phyloP scores from a whole-genome alignment of 257 asterid species.

The Gentiana macrophylla region DNA sequence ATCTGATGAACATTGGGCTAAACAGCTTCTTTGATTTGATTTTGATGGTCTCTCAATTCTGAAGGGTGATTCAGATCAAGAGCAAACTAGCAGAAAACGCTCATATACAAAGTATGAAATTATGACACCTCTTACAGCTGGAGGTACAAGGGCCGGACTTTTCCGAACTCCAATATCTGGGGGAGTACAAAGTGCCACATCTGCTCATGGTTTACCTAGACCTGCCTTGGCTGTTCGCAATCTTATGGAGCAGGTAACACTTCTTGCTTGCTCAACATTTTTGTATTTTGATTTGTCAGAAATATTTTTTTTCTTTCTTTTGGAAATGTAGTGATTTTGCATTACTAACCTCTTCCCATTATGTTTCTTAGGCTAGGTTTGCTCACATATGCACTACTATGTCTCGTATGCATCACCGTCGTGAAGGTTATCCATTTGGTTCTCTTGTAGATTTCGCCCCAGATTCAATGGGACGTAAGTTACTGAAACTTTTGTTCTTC shows the following conservation, averaged over 20 bases:
- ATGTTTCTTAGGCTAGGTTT: conserved; percentile 72
- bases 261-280: not conserved
- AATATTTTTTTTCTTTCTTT: too few species aligned
- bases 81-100: conserved; percentile 25
- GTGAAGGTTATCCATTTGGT: conserved; percentile 97
- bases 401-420: conserved; percentile 98
- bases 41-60: conserved; percentile 60
- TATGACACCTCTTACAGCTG: conserved; percentile 38
- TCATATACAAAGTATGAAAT: conserved; percentile 16
- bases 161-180: conserved; percentile 97
- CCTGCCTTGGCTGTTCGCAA: conserved; percentile 97
- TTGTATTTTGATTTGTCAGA: not conserved
- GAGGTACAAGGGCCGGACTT: conserved; percentile 90
- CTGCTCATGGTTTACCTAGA: conserved; percentile 88
- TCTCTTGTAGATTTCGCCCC: conserved; percentile 95
- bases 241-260: conserved; percentile 87
- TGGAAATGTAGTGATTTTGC: not conserved
- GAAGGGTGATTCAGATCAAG: conserved; percentile 56
- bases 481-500: not conserved
- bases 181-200: conserved; percentile 97
- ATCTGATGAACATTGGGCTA: too few species aligned
- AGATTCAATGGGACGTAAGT: conserved; percentile 73
- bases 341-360: conserved; percentile 4
- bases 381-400: conserved; percentile 94
- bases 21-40: conserved; percentile 24